Conservation (phyloP, 2,329 filamentous ascomycete genomes). For the Alternaria angustiovoidea region DNA sequence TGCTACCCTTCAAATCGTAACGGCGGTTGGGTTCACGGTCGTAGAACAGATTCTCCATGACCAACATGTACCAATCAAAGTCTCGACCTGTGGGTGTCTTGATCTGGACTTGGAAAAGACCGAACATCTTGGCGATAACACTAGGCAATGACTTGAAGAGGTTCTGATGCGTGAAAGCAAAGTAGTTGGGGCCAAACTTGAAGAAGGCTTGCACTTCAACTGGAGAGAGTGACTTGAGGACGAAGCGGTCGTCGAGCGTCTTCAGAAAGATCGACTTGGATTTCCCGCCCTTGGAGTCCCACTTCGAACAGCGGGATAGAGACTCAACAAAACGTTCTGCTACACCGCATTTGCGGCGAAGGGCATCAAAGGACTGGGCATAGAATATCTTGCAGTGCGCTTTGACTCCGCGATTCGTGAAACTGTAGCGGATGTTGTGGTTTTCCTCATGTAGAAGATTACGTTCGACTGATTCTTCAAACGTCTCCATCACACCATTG, state of each 20-base stretch:
- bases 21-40: slow-evolving; percentile 83
- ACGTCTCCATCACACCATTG: slow-evolving; percentile 31
- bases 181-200: slow-evolving; percentile 95
- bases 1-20: slow-evolving; percentile 94
- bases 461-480: slow-evolving; percentile 79
- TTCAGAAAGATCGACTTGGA: slow-evolving; percentile 98
- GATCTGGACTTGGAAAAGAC: slow-evolving; percentile 96
- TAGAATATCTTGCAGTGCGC: slow-evolving; percentile 99
- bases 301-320: slow-evolving; percentile 92
- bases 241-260: slow-evolving; percentile 91
- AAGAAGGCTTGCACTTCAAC: slow-evolving; percentile 95
- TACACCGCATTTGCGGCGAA: slow-evolving; percentile 90
- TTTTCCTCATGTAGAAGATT: slow-evolving; percentile 85
- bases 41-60: slow-evolving; percentile 99
- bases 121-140: slow-evolving; percentile 98
- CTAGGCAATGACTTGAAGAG: slow-evolving; percentile 92
- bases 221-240: slow-evolving; percentile 88
- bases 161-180: slow-evolving; percentile 95
- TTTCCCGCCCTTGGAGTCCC: slow-evolving; percentile 97
- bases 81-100: slow-evolving; percentile 96
- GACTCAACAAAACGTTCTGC: slow-evolving; percentile 95
- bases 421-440: slow-evolving; percentile 95
- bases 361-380: slow-evolving; percentile 95
- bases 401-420: slow-evolving; percentile 89
- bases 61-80: slow-evolving; percentile 89